Conservation (phyloP, 306 rosid species). For the Astragalus membranaceus region DNA sequence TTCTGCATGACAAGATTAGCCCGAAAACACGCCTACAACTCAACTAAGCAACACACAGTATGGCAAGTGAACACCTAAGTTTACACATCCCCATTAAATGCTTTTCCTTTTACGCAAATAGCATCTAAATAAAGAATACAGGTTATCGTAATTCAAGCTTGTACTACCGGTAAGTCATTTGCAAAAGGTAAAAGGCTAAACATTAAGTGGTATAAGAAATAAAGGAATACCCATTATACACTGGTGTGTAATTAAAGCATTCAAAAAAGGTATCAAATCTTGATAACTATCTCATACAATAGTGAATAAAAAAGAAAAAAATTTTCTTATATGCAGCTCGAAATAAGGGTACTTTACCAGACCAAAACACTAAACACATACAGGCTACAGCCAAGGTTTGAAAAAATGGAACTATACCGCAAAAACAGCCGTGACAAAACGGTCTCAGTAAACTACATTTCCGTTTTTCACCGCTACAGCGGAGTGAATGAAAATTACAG, state of each 20-base stretch:
- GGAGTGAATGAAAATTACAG: too few relatives aligned
- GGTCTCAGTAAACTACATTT: too few relatives aligned
- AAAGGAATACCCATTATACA: not conserved
- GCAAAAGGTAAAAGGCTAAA: not conserved
- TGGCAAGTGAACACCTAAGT: not conserved
- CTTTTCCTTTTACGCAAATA: not conserved
- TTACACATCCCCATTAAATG: not conserved
- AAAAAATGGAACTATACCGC: too few relatives aligned
- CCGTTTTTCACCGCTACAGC: too few relatives aligned
- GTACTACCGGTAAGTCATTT: not conserved
- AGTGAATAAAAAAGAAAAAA: not conserved
- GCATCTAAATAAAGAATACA: slow-evolving; percentile 4
- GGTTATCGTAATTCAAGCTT: not conserved
- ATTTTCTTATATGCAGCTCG: not conserved
- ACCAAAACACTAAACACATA: slow-evolving; percentile 10
- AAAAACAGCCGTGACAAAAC: too few relatives aligned
- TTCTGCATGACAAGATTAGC: not conserved
- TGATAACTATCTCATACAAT: not conserved
- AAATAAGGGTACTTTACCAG: slow-evolving; percentile 5
- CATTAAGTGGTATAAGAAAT: not conserved
- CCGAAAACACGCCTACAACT: not conserved
- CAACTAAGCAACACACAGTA: not conserved
- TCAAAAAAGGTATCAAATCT: not conserved
- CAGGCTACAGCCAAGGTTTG: not conserved
- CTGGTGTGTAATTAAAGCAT: not conserved